Evolutionary conservation across 495 filamentous ascomycete species (phyloP), one percentile per base, ranked within the genome.

Genomic region (Penicillium parvum): DNA sequence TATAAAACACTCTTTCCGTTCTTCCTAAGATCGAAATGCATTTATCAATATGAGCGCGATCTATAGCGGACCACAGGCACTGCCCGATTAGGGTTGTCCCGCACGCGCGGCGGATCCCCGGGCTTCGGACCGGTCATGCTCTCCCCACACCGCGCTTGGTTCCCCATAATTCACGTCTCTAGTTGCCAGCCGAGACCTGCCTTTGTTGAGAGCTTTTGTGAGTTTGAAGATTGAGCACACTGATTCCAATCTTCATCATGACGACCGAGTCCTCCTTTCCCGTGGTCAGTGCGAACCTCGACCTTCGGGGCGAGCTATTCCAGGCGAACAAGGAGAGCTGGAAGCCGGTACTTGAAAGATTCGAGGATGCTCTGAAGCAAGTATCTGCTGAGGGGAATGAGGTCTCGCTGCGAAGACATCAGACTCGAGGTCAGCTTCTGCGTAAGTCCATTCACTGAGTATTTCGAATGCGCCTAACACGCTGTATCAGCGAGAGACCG

Each of bases 401-500:
- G 3, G 28, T 27, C 10, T 55, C 55, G 16, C 17, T 59, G 15
- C 9, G n/a, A 37, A 41, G 55, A 40, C 55, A 58, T 26, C 51
- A 50, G 33, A 34, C n/a, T 8, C 49, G 55, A 1, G 55, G 55
- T 1, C 54, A 58, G 28, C 32, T 58, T 6, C 22, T 58, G 28
- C 50, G 50, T 53, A 47, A n/a, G 53, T 44, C 12, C n/a, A 5
- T 12, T 12, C 26, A 11, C 10, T 7, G 17, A 6, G 3, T 1
- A 1, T 8, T 18, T 6, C 3, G 10, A 21, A 30, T n/a, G n/a
- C n/a, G n/a, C n/a, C n/a, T n/a, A n/a, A n/a, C n/a, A n/a, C n/a
- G n/a, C n/a, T n/a, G n/a, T n/a, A n/a, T n/a, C 37, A 58, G 55
- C 55, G 4, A 32, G 52, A 12, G 56, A 60, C 34, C 43, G 56